Conservation (phyloP, 306 rosid genomes). For the Boehmeria nivea region DNA sequence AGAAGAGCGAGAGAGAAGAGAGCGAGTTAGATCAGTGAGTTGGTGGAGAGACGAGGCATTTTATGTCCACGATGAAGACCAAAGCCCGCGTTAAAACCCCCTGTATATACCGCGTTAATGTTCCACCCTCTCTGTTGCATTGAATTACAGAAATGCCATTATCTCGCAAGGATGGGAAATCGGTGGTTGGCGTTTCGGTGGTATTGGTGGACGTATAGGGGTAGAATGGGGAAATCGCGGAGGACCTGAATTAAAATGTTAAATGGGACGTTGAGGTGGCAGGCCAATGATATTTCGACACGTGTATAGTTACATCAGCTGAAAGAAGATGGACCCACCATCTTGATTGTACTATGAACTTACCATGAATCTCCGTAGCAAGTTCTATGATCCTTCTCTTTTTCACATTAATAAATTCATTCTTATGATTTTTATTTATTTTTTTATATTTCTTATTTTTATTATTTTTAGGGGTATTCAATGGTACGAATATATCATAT, state of each 20-base stretch:
- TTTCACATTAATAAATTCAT: not conserved
- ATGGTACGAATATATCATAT: no score
- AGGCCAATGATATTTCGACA: conserved; percentile 19
- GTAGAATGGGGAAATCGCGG: conserved; percentile 2
- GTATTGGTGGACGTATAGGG: not conserved
- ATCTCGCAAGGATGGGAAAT: not conserved
- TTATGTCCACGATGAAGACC: not conserved
- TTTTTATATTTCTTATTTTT: not conserved
- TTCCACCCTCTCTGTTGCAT: conserved; percentile 14
- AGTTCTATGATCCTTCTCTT: conserved; percentile 1
- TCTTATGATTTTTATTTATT: not conserved
- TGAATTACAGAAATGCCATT: conserved; percentile 24
- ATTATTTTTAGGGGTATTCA: not conserved
- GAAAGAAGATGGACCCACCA: not conserved
- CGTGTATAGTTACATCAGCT: not conserved
- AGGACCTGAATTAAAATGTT: not conserved
- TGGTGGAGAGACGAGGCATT: not conserved
- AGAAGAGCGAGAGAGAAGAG: not conserved
- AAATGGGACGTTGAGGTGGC: not conserved
- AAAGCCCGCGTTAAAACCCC: conserved; percentile 36
- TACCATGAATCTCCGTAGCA: not conserved
- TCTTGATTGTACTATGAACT: not conserved
- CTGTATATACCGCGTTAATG: conserved; percentile 33
- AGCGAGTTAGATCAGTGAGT: conserved; percentile 3
- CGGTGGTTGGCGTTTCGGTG: not conserved